These are phyloP conservation scores for Kluyveromyces sp. DNA, from an alignment of 1,139 yeast species.

Conservation along the genomic window DNA sequence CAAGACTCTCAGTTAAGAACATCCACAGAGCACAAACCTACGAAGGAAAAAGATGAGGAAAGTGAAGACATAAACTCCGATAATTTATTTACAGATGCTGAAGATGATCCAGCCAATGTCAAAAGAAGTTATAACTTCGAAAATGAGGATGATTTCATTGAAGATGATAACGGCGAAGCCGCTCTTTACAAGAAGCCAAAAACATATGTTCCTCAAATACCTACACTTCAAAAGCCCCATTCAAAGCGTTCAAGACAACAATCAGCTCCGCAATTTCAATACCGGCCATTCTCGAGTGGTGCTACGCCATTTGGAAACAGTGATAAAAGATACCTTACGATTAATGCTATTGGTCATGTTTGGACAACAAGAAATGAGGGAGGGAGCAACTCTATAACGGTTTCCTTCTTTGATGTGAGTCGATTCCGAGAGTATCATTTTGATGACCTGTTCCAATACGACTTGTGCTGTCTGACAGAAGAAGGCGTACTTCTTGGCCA, in stretches of 20 bases:
- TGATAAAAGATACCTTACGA: conserved; percentile 68
- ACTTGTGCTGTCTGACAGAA: conserved; percentile 65
- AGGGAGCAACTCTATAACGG: conserved; percentile 56
- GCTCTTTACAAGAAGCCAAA: conserved; percentile 26
- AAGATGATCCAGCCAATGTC: conserved; percentile 18
- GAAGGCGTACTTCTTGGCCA: conserved; percentile 61
- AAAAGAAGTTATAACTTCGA: conserved; percentile 30
- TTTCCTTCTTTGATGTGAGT: conserved; percentile 78
- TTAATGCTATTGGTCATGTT: conserved; percentile 75
- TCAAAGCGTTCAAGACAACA: conserved; percentile 1
- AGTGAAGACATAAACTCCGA: conserved; percentile 30
- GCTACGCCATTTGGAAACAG: conserved; percentile 70
- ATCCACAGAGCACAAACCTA: not conserved
- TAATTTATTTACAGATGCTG: conserved; percentile 24
- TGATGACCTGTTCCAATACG: conserved; percentile 64
- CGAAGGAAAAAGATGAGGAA: conserved; percentile 8
- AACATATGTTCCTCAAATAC: conserved; percentile 2
- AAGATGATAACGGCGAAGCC: conserved; percentile 50
- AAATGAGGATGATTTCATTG: conserved; percentile 42
- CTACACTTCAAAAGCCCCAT: not conserved
- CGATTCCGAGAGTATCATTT: conserved; percentile 81
- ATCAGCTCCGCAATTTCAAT: conserved; percentile 15
- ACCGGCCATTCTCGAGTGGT: conserved; percentile 54
- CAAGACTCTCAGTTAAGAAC: not conserved
- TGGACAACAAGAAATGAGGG: conserved; percentile 65